These are phyloP conservation scores for Cucumis melo DNA, from an alignment of 306 rosid genomes.

Conservation along the genomic window DNA sequence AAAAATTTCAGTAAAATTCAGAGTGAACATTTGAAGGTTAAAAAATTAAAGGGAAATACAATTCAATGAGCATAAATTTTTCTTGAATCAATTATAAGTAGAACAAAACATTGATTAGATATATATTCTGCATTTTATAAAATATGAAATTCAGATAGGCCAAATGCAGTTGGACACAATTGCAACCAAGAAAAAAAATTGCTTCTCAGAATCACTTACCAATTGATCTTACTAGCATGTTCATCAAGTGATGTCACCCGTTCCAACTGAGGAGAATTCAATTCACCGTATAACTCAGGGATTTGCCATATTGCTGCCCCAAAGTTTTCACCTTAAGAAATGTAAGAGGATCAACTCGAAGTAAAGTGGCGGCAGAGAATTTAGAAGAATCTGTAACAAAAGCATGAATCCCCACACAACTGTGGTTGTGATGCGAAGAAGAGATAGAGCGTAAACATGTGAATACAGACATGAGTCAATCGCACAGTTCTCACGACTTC, in stretches of 20 bases:
- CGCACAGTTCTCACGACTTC: not conserved
- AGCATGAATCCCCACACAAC: not conserved
- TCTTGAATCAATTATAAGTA: not conserved
- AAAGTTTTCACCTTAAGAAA: constrained; percentile 63
- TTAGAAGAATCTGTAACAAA: not conserved
- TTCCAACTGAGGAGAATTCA: constrained; percentile 89
- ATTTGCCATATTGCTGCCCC: constrained; percentile 98
- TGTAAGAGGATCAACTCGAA: constrained; percentile 9
- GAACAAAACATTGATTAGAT: not conserved
- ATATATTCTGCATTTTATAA: not conserved
- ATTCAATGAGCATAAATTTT: not conserved
- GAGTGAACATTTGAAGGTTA: not conserved
- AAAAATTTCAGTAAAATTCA: not conserved
- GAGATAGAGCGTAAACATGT: not conserved
- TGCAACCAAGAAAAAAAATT: not conserved
- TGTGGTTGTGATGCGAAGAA: not conserved
- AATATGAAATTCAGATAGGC: not conserved
- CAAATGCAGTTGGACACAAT: not conserved
- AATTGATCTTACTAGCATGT: constrained; percentile 64
- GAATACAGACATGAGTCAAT: not conserved
- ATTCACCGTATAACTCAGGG: constrained; percentile 88
- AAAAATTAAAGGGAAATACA: not conserved
- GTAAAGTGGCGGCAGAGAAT: not conserved
- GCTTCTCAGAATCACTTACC: constrained; percentile 36
- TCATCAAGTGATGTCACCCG: constrained; percentile 56